These are phyloP conservation scores for Catharanthus roseus DNA, from an alignment of 257 asterid species.

Conservation along the genomic window DNA sequence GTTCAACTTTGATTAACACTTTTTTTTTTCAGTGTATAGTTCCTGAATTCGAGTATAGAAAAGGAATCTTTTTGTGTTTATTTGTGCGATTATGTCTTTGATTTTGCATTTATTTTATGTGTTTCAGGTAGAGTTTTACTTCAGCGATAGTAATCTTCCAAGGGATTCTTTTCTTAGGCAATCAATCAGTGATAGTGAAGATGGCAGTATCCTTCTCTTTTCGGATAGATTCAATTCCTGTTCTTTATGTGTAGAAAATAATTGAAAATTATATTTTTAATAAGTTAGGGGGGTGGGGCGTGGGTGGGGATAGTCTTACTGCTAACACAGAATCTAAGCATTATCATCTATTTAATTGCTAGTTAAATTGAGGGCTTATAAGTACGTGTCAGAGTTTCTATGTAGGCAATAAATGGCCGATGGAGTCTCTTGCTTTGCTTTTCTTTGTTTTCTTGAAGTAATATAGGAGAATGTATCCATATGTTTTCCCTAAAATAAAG, in stretches of 20 bases:
- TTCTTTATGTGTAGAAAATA: background rate
- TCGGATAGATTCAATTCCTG: background rate
- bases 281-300: background rate
- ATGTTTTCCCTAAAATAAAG: background rate
- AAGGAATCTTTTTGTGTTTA: background rate
- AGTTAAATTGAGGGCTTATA: background rate
- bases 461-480: background rate
- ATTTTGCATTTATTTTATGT: background rate
- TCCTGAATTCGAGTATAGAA: background rate
- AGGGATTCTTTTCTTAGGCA: slow-evolving; percentile 61
- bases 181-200: slow-evolving; percentile 68
- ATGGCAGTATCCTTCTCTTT: slow-evolving; percentile 75
- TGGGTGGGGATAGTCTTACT: background rate
- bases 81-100: background rate
- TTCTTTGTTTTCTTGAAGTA: background rate
- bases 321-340: background rate
- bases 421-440: background rate
- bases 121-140: slow-evolving; percentile 91
- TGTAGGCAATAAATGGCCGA: background rate
- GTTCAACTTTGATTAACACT: slow-evolving; percentile 20
- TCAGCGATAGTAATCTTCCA: slow-evolving; percentile 97
- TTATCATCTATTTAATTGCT: background rate
- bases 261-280: background rate
- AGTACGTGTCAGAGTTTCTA: background rate
- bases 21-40: background rate